These are phyloP conservation scores for Xylariaceae sp. DNA, from an alignment of 2,329 filamentous ascomycete species.

Conservation along the genomic window DNA sequence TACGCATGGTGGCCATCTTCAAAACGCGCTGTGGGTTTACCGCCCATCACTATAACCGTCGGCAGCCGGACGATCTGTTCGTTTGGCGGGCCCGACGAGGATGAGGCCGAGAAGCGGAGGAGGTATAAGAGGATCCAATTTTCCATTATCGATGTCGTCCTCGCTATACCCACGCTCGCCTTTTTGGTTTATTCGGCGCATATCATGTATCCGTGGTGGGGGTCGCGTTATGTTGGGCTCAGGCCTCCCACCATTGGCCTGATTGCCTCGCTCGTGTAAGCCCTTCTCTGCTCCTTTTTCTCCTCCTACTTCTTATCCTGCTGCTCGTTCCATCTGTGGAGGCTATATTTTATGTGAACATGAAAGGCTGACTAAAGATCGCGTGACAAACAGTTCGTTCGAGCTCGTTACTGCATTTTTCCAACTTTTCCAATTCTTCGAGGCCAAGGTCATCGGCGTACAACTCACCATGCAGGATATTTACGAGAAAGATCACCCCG, in stretches of 20 bases:
- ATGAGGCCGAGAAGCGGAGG: conserved; percentile 21
- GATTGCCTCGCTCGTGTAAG: conserved; percentile 26
- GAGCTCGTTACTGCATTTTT: conserved; percentile 24
- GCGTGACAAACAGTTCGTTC: conserved; percentile 16
- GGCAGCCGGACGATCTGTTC: conserved; percentile 22
- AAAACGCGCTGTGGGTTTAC: conserved; percentile 24
- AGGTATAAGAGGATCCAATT: conserved; percentile 23
- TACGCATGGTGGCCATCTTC: conserved; percentile 26
- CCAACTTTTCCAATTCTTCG: conserved; percentile 27
- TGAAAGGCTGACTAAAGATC: neutral
- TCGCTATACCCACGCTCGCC: conserved; percentile 21
- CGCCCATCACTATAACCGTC: conserved; percentile 21
- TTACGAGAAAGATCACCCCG: conserved; percentile 24
- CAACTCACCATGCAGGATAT: conserved; percentile 26
- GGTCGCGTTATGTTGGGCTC: conserved; percentile 24
- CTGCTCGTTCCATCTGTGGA: neutral
- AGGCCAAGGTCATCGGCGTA: conserved; percentile 26
- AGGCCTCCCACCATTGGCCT: conserved; percentile 25
- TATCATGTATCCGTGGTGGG: conserved; percentile 28
- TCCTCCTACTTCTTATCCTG: neutral
- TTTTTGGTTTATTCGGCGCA: conserved; percentile 26
- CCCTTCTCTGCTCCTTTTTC: neutral
- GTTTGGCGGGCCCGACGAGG: conserved; percentile 26
- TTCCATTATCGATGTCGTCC: conserved; percentile 22
- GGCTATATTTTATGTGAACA: neutral